phyloP scores from a whole-genome alignment of 1,284 basidiomycete species.

The Papiliotrema terrestris region DNA sequence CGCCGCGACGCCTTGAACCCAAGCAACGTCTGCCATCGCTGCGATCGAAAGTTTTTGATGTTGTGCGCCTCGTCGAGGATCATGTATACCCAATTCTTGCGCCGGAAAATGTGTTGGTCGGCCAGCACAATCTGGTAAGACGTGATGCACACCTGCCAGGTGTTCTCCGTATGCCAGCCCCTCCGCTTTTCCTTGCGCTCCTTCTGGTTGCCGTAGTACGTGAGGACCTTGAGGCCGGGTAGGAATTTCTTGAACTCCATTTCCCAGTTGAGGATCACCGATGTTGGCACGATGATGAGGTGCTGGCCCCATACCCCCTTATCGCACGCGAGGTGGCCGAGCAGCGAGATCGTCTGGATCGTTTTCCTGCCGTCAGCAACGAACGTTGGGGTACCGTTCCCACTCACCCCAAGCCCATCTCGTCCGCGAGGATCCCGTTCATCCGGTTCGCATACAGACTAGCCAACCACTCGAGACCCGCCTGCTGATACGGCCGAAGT shows the following conservation, averaged over 20 bases:
- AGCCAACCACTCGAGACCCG: conserved; percentile 92
- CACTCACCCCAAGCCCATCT: conserved; percentile 84
- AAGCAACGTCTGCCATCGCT: conserved; percentile 92
- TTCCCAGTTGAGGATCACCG: conserved; percentile 95
- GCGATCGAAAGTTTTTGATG: conserved; percentile 97
- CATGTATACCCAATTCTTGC: conserved; percentile 95
- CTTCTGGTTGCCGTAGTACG: conserved; percentile 87
- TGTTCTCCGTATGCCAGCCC: conserved; percentile 89
- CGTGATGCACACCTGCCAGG: conserved; percentile 94
- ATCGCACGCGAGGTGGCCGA: conserved; percentile 91
- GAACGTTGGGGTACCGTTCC: background rate
- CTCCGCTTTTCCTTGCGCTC: conserved; percentile 88
- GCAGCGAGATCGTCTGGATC: conserved; percentile 88
- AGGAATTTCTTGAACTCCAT: conserved; percentile 99
- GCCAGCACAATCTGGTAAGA: conserved; percentile 90
- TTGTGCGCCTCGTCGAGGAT: conserved; percentile 96
- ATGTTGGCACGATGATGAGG: conserved; percentile 91
- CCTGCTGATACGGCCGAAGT: conserved; percentile 89
- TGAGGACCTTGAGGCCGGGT: conserved; percentile 86
- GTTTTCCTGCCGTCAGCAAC: conserved; percentile 66
- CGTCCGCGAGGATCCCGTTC: conserved; percentile 80
- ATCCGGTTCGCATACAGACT: conserved; percentile 79
- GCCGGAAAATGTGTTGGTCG: conserved; percentile 90
- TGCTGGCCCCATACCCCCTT: conserved; percentile 96
- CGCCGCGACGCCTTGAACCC: conserved; percentile 89